phyloP scores from a whole-genome alignment of 2,329 filamentous ascomycete genomes.

The Botrytis porri region DNA sequence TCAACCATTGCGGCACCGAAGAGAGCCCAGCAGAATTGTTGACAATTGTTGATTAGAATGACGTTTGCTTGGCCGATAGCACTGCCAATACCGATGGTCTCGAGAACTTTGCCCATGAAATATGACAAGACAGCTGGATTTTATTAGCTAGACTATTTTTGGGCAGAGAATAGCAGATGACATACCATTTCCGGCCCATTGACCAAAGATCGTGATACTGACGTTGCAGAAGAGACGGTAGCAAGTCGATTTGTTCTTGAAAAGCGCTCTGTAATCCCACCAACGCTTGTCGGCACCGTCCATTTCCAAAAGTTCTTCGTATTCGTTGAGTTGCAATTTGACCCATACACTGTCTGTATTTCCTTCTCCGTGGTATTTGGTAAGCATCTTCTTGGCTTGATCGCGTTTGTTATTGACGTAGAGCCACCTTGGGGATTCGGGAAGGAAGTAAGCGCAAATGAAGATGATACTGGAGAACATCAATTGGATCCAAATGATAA shows the following conservation, averaged over 20 bases:
- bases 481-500: slow-evolving; percentile 51
- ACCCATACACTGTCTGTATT: slow-evolving; percentile 50
- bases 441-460: slow-evolving; percentile 51
- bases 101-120: slow-evolving; percentile 52
- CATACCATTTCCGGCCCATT: slow-evolving; percentile 46
- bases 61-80: slow-evolving; percentile 53
- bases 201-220: slow-evolving; percentile 51
- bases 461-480: slow-evolving; percentile 47
- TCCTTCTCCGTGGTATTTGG: slow-evolving; percentile 54
- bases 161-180: not conserved
- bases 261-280: slow-evolving; percentile 55
- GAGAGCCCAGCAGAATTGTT: slow-evolving; percentile 53
- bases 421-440: slow-evolving; percentile 62
- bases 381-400: slow-evolving; percentile 51
- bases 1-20: slow-evolving; percentile 56
- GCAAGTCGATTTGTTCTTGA: slow-evolving; percentile 48
- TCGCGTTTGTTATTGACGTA: slow-evolving; percentile 53
- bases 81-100: slow-evolving; percentile 48
- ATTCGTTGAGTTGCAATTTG: slow-evolving; percentile 47
- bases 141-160: slow-evolving; percentile 20
- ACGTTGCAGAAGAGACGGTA: slow-evolving; percentile 52
- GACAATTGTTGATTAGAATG: slow-evolving; percentile 52
- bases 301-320: slow-evolving; percentile 48
- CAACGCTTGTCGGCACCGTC: slow-evolving; percentile 53
- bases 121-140: slow-evolving; percentile 46